phyloP scores from a whole-genome alignment of 164 flowering plant species.

The Chimonanthus praecox region DNA sequence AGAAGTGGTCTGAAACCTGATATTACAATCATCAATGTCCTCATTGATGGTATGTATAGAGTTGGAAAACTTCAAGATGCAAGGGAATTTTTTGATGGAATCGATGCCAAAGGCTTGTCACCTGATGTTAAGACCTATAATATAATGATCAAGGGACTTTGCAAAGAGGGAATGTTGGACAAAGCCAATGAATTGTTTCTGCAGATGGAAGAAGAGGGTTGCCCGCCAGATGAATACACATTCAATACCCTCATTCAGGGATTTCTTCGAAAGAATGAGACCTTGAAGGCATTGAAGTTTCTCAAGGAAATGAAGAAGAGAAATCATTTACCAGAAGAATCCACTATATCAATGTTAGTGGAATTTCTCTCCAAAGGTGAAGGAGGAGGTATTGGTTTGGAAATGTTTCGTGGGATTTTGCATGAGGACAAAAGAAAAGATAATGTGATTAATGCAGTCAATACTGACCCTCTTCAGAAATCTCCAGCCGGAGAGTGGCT shows the following conservation, averaged over 20 bases:
- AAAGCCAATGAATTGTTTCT: constrained; percentile 5
- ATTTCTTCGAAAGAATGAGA: constrained; percentile 2
- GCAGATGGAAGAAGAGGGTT: constrained; percentile 8
- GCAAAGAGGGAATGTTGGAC: constrained; percentile 4
- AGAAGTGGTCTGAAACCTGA: neutral
- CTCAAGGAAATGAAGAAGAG: constrained; percentile 2
- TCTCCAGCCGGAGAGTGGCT: neutral
- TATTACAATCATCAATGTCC: neutral
- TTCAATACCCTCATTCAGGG: neutral
- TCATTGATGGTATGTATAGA: constrained; percentile 3
- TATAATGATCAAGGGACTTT: constrained; percentile 7
- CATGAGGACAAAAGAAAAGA: neutral
- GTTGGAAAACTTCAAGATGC: constrained; percentile 7
- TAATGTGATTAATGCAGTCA: neutral
- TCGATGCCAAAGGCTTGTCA: constrained; percentile 1
- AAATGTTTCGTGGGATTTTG: neutral
- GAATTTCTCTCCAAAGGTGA: neutral
- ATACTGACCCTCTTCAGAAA: neutral
- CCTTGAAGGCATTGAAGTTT: constrained; percentile 4
- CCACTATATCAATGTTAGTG: constrained; percentile 2
- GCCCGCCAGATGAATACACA: neutral
- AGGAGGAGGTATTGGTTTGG: neutral
- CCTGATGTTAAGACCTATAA: constrained; percentile 11
- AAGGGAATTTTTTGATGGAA: neutral
- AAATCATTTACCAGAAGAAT: neutral